These are phyloP conservation scores for Uronychia binucleata DNA, from an alignment of 73 alveolate genomes.

Conservation along the genomic window DNA sequence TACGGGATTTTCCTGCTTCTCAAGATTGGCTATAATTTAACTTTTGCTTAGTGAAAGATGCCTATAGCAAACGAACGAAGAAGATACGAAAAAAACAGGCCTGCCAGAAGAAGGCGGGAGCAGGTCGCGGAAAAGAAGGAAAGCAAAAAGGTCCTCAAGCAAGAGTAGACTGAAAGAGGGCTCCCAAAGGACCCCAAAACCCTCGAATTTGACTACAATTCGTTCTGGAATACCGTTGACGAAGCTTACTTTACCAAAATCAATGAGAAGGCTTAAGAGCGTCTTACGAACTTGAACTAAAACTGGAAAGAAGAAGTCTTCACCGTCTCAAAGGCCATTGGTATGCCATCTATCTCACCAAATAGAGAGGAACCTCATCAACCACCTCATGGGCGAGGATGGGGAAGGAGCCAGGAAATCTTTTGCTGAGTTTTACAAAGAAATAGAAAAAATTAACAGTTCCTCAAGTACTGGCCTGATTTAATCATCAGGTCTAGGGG, in stretches of 20 bases:
- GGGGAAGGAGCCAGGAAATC: not conserved
- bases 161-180: not conserved
- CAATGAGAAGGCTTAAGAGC: not conserved
- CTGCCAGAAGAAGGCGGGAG: not conserved
- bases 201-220: not conserved
- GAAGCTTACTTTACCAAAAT: not conserved
- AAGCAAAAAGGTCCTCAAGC: not conserved
- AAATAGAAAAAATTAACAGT: too few species aligned
- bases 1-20: not conserved
- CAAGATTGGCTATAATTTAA: not conserved
- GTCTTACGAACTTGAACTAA: not conserved
- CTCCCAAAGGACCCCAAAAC: not conserved
- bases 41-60: conserved; percentile 1
- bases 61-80: not conserved
- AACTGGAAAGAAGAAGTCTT: not conserved
- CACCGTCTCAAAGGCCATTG: not conserved
- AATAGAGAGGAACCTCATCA: not conserved
- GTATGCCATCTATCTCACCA: not conserved
- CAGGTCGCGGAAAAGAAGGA: not conserved
- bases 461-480: too few species aligned
- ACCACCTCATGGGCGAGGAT: not conserved
- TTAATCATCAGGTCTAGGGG: too few species aligned
- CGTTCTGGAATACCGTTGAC: conserved; percentile 3
- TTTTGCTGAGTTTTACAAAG: not conserved
- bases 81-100: not conserved